Conservation (phyloP, 805 yeast species). For the Hanseniaspora taiwanica region DNA sequence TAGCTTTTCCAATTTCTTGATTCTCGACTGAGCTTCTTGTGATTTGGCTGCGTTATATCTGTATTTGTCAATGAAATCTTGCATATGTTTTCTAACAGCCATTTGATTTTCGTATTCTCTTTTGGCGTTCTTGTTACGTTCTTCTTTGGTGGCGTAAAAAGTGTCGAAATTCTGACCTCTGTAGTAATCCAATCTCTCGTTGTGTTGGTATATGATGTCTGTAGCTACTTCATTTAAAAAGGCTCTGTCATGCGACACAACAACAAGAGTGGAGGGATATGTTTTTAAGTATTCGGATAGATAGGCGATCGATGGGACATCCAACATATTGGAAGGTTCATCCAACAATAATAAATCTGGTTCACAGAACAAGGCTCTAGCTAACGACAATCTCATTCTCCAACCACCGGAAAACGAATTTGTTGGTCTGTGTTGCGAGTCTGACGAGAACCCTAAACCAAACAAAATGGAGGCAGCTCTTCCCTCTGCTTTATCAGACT, state of each 20-base stretch:
- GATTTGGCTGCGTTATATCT: slow-evolving; percentile 97
- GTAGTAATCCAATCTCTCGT: slow-evolving; percentile 92
- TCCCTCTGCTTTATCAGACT: slow-evolving; percentile 93
- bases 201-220: slow-evolving; percentile 94
- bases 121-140: slow-evolving; percentile 81
- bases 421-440: slow-evolving; percentile 71
- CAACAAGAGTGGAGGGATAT: slow-evolving; percentile 84
- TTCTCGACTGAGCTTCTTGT: slow-evolving; percentile 94
- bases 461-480: slow-evolving; percentile 87
- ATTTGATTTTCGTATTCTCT: slow-evolving; percentile 96
- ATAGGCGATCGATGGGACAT: slow-evolving; percentile 94
- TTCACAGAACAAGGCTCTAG: slow-evolving; percentile 93
- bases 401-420: slow-evolving; percentile 98
- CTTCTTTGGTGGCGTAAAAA: slow-evolving; percentile 88
- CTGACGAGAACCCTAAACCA: slow-evolving; percentile 89
- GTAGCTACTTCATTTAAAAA: slow-evolving; percentile 97
- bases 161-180: slow-evolving; percentile 88
- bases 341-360: slow-evolving; percentile 88
- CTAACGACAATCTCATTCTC: slow-evolving; percentile 98
- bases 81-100: slow-evolving; percentile 90
- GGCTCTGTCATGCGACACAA: slow-evolving; percentile 96
- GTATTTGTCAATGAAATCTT: slow-evolving; percentile 88
- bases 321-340: slow-evolving; percentile 99
- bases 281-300: slow-evolving; percentile 80
- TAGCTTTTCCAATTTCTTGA: slow-evolving; percentile 87